phyloP scores from a whole-genome alignment of 768 basidiomycete species.

The Psilocybe azurescens region DNA sequence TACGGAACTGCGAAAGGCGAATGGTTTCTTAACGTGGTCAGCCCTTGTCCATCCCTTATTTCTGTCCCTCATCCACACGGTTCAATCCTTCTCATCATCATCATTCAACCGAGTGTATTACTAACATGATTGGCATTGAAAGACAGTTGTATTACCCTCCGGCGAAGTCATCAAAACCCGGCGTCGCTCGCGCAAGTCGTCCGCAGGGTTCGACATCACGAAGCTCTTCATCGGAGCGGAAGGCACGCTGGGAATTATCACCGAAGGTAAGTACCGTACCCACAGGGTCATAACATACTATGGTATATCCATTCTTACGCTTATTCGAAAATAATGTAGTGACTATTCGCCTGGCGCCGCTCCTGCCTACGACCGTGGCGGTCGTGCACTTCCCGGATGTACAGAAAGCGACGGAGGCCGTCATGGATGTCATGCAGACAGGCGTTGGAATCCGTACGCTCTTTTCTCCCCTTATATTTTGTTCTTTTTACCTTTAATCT shows the following conservation, averaged over 20 bases:
- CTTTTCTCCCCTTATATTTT: background rate
- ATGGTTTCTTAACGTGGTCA: conserved; percentile 87
- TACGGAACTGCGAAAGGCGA: conserved; percentile 91
- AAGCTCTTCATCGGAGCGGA: conserved; percentile 88
- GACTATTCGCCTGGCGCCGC: conserved; percentile 81
- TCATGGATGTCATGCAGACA: conserved; percentile 70
- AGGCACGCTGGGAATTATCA: conserved; percentile 85
- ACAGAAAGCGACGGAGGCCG: conserved; percentile 74
- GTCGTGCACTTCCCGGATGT: conserved; percentile 84
- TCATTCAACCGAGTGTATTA: too few relatives aligned
- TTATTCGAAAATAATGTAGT: conserved; percentile 40
- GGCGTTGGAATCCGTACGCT: conserved; percentile 79
- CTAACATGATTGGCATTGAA: background rate
- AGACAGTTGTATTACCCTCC: conserved; percentile 90
- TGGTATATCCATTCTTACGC: background rate
- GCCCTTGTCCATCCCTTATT: conserved; percentile 2
- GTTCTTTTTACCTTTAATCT: conserved; percentile 1
- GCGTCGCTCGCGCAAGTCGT: conserved; percentile 76
- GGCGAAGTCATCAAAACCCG: conserved; percentile 94
- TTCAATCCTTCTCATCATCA: background rate
- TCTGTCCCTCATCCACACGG: background rate
- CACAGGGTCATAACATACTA: too few relatives aligned
- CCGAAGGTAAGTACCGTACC: conserved; percentile 59
- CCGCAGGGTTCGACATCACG: conserved; percentile 86
- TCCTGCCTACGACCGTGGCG: conserved; percentile 83